A percentile compares a stretch with the other conserved stretches of the same genome.
These are phyloP conservation scores for Emericellopsis atlantica DNA, from an alignment of 2,329 filamentous ascomycete species.

Conservation along the genomic window DNA sequence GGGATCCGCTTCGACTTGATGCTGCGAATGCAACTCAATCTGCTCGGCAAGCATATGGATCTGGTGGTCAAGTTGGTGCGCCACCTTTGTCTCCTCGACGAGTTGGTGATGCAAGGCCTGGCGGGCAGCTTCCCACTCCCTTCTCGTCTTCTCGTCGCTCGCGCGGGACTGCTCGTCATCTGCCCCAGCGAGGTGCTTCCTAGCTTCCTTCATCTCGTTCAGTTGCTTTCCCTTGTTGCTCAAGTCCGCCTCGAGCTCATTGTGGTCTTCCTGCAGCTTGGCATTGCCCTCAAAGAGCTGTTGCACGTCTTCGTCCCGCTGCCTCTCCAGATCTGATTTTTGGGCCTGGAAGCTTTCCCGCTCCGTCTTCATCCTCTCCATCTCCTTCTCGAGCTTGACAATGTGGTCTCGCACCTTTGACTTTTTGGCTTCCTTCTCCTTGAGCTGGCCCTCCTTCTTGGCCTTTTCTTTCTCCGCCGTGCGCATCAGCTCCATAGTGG, in stretches of 20 bases:
- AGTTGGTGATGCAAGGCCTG: slow-evolving; percentile 38
- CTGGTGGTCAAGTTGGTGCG: slow-evolving; percentile 31
- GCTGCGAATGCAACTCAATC: slow-evolving; percentile 28
- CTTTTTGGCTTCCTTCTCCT: slow-evolving; percentile 56
- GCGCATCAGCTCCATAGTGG: slow-evolving; percentile 70
- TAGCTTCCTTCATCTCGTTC: slow-evolving; percentile 60
- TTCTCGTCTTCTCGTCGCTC: slow-evolving; percentile 35
- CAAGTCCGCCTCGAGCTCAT: slow-evolving; percentile 58
- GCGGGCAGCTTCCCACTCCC: slow-evolving; percentile 41
- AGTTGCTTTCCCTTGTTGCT: slow-evolving; percentile 54
- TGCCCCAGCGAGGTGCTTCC: slow-evolving; percentile 50
- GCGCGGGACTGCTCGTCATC: slow-evolving; percentile 45
- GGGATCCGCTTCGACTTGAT: slow-evolving; percentile 11
- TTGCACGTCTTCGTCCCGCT: slow-evolving; percentile 36
- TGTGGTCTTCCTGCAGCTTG: slow-evolving; percentile 50
- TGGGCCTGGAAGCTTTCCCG: slow-evolving; percentile 41
- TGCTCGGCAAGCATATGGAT: slow-evolving; percentile 33
- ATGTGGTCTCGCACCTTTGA: slow-evolving; percentile 60
- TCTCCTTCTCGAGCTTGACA: slow-evolving; percentile 52
- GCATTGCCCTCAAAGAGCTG: slow-evolving; percentile 42
- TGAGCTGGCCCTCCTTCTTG: slow-evolving; percentile 62
- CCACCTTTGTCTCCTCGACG: slow-evolving; percentile 31
- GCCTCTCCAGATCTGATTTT: slow-evolving; percentile 34
- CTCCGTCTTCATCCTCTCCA: slow-evolving; percentile 45
- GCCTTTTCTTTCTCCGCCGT: slow-evolving; percentile 65